Base-by-base conservation (phyloP, 2,329 filamentous ascomycete genomes). In the Dothistroma septosporum region DNA sequence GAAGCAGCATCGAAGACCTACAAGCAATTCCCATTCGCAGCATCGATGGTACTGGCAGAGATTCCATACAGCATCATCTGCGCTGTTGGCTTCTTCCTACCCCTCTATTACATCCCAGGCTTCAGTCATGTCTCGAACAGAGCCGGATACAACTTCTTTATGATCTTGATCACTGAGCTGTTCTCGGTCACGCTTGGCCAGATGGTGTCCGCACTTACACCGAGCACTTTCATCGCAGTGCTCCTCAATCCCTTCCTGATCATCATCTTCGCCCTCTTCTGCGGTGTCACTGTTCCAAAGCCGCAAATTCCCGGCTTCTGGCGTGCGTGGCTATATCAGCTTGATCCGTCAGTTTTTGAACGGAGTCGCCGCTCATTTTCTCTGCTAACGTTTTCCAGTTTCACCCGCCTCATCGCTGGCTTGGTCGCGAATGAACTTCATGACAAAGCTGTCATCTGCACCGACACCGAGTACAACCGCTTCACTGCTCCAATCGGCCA, bases 1-100 rank as follows among this genome's bases (percentile, higher is more conserved):
- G 92, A 96, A 76, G 84, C 89, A 19, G 88, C 89, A 16, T 87
- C 88, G 59, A 96, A 95, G 78, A 92, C 92, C 75, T 96, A 96
- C 81, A 87, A 85, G 62, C 85, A 88, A 52, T 85, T 90, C 62
- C 89, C 89, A 1, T 96, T 96, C 69, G 87, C 87, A 0, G 76
- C 88, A 0, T 86, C 87, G 35, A 89, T 94, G 79, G 83, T 93
- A n/a, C 71, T 92, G 6, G 90, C 90, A 31, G 92, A 96, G 75
- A 82, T 95, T 72, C 92, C 92, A 0, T 96, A 95, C 80, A 88
- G 85, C 44, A 78, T 95, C 16, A 75, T 96, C 50, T 95, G 91
- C 73, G 87, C 90, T 0, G 85, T 94, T 9, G 80, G 78, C 59
- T 95, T 95, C 81, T 96, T 89, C 80, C 70, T 95, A 1, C 90